phyloP scores from a whole-genome alignment of 129 eudicot genomes.

The Kitagawia praeruptora region DNA sequence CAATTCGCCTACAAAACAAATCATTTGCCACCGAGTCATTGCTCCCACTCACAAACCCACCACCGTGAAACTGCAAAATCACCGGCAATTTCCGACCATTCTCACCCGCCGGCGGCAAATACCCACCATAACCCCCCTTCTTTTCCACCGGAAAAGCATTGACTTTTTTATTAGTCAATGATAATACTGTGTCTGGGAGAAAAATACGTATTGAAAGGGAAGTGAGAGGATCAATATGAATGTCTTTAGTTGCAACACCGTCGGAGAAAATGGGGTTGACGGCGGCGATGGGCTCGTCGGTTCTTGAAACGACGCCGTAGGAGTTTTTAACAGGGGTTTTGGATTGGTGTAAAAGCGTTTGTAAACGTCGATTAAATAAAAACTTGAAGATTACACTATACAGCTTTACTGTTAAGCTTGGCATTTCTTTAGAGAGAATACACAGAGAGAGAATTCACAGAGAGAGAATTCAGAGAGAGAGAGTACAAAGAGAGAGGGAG shows the following conservation, averaged over 20 bases:
- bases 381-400: slow-evolving; percentile 68
- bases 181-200: slow-evolving; percentile 48
- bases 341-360: slow-evolving; percentile 28
- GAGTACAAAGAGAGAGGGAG: no score
- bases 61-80: slow-evolving; percentile 87
- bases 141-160: slow-evolving; percentile 14
- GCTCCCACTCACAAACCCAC: slow-evolving; percentile 83
- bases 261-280: slow-evolving; percentile 63
- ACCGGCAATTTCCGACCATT: slow-evolving; percentile 51
- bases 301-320: slow-evolving; percentile 54
- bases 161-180: slow-evolving; percentile 15
- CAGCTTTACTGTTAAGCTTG: slow-evolving; percentile 52
- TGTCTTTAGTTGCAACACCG: slow-evolving; percentile 81
- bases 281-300: slow-evolving; percentile 51
- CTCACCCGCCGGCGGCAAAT: slow-evolving; percentile 36
- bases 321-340: slow-evolving; percentile 12
- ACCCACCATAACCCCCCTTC: slow-evolving; percentile 62
- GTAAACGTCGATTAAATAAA: slow-evolving; percentile 52
- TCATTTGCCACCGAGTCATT: slow-evolving; percentile 62
- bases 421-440: slow-evolving; percentile 24
- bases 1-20: slow-evolving; percentile 68
- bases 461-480: background rate
- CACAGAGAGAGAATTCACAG: background rate
- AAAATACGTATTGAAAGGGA: slow-evolving; percentile 62
- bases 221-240: slow-evolving; percentile 62